These are phyloP conservation scores for Nakazawaea ishiwadae DNA, from an alignment of 805 yeast genomes.

Conservation along the genomic window DNA sequence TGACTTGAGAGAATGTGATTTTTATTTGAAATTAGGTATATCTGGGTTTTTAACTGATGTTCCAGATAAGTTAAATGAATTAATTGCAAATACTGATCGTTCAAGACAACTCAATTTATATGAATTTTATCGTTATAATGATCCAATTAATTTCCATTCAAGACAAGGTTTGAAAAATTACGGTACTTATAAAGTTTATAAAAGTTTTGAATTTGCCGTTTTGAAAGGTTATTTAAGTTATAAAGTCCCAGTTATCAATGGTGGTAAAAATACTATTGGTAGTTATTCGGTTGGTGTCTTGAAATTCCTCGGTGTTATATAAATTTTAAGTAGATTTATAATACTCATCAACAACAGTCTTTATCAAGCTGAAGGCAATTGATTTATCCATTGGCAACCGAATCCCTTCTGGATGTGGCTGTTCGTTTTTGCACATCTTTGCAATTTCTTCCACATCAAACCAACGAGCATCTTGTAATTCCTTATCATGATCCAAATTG, in stretches of 20 bases:
- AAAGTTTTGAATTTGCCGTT: slow-evolving; percentile 1
- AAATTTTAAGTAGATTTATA: not conserved
- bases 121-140: slow-evolving; percentile 8
- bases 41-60: slow-evolving; percentile 10
- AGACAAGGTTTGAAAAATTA: slow-evolving; percentile 10
- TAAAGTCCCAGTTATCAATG: slow-evolving; percentile 8
- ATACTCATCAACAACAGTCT: slow-evolving; percentile 22
- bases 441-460: slow-evolving; percentile 53
- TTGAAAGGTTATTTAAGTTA: slow-evolving; percentile 4
- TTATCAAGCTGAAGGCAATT: slow-evolving; percentile 40
- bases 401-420: slow-evolving; percentile 33
- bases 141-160: slow-evolving; percentile 8
- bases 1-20: not conserved
- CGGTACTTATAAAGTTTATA: slow-evolving; percentile 4
- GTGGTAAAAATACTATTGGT: slow-evolving; percentile 10
- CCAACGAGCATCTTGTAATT: slow-evolving; percentile 85
- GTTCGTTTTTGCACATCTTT: slow-evolving; percentile 28
- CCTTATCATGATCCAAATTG: slow-evolving; percentile 78
- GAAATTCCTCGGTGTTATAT: slow-evolving; percentile 9
- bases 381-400: slow-evolving; percentile 38
- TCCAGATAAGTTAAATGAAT: slow-evolving; percentile 2
- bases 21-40: slow-evolving; percentile 7
- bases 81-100: not conserved
- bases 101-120: not conserved
- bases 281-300: not conserved